A percentile compares a stretch with the other conserved stretches of the same genome.
These are phyloP conservation scores for Omphalotus guepiniiformis DNA, from an alignment of 768 basidiomycete species.

Conservation along the genomic window DNA sequence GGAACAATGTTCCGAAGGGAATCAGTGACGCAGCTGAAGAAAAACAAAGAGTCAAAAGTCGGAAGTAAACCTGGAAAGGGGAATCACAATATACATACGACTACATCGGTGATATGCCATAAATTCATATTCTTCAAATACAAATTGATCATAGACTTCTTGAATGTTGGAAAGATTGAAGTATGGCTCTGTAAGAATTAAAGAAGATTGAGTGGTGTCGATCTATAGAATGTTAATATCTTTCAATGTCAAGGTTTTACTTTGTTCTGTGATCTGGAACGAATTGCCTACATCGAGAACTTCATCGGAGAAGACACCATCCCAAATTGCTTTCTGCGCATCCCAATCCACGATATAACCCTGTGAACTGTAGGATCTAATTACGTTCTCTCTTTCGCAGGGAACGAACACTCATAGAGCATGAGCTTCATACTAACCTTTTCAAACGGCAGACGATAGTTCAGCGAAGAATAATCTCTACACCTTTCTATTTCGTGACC, in stretches of 20 bases:
- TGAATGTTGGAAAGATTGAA: conserved; percentile 92
- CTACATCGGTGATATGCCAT: conserved; percentile 74
- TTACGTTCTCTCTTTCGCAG: conserved; percentile 8
- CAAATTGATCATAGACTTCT: conserved; percentile 90
- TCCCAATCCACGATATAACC: conserved; percentile 96
- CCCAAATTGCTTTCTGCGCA: conserved; percentile 92
- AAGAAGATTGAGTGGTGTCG: conserved; percentile 64
- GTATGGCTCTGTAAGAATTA: conserved; percentile 91
- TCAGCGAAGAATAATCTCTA: conserved; percentile 74
- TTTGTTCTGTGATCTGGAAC: background rate
- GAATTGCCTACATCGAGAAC: conserved; percentile 52
- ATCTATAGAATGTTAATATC: conserved; percentile 40
- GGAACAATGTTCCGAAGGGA: conserved; percentile 71
- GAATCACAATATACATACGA: conserved; percentile 47
- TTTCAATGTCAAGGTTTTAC: too few relatives aligned
- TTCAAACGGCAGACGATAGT: conserved; percentile 84
- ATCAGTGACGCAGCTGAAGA: conserved; percentile 72
- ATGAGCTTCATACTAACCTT: conserved; percentile 47
- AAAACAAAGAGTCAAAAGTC: conserved; percentile 15
- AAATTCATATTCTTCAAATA: conserved; percentile 97
- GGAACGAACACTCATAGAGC: conserved; percentile 6
- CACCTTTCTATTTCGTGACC: conserved; percentile 82
- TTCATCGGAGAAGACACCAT: conserved; percentile 75
- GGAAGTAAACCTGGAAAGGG: background rate
- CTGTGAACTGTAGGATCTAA: conserved; percentile 38